Evolutionary conservation across 1,284 basidiomycete genomes (phyloP), one percentile per base, ranked within the genome.

Genomic region (Leccinum brunneo-olivaceum): DNA sequence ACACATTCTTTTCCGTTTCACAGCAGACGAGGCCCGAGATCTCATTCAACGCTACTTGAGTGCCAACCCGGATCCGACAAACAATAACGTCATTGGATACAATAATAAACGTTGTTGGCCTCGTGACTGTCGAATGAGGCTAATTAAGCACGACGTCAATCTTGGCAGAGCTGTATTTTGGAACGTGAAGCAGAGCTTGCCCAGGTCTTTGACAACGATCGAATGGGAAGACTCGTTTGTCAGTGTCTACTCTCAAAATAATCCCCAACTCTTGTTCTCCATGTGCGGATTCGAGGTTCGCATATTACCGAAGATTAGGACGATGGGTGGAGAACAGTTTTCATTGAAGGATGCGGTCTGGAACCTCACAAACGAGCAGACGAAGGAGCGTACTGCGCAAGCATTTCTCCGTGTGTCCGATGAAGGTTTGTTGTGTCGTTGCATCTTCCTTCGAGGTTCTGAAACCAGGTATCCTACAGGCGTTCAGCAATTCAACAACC

Each of bases 51-150:
- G 96, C 23, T 97, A 95, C 66, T 81, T 98, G 50, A 92, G 87
- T 47, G 94, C 93, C 19, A 94, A 98, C 62, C 95, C 94, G 10
- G 94, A 98, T 67, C 95, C 95, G 9, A 98, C 94, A 43, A 98
- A 98, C 70, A 94, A 95, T 69, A 98, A 98, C 57, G 86, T 98
- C 52, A 95, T 98, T 52, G 95, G 95, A 2, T 99, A 98, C 70
- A 98, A 98, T 73, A 98, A 97, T 72, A 95, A 95, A 66, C 87
- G 92, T 45, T 98, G 96, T 72, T 98, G 96, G 96, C 96, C 96
- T 19, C 79, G 94, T 51, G 96, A 99, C 64, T 98, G 94, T 63
- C 86, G 96, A 48, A 99, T 99, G 96, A 78, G 96, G 27, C 77
- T 99, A 45, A 96, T 97, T 75, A 99, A 99, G 71, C 95, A 98